phyloP scores from a whole-genome alignment of 139 green algal genomes.

The Chlamydomonas sp. region DNA sequence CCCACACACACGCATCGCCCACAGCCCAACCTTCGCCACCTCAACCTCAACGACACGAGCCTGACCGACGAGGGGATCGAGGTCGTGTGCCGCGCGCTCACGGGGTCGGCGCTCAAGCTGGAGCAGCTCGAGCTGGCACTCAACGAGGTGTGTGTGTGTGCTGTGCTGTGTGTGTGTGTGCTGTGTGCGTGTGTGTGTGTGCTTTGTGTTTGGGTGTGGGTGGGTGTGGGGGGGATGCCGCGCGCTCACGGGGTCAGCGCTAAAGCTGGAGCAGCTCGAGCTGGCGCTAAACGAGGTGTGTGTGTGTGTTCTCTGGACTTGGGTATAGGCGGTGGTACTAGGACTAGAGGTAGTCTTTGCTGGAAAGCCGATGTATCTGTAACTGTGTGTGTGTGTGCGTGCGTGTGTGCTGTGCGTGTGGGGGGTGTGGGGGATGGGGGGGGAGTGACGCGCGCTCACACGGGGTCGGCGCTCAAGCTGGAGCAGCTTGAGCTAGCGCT shows the following conservation, averaged over 20 bases:
- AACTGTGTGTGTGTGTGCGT: no score
- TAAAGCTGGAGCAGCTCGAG: conserved; percentile 55
- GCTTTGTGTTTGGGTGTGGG: no score
- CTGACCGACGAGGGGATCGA: conserved; percentile 63
- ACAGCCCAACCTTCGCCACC: conserved; percentile 38
- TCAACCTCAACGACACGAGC: conserved; percentile 77
- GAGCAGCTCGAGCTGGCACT: conserved; percentile 74
- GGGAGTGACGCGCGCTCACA: conserved; percentile 46
- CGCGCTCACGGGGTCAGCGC: conserved; percentile 30
- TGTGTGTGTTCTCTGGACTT: no score
- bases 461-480: conserved; percentile 17
- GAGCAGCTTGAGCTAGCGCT: conserved; percentile 74
- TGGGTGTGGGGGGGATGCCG: conserved; percentile 49
- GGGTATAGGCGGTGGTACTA: no score
- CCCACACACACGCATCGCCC: no score
- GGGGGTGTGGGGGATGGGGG: conserved; percentile 51
- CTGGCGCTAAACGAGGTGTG: conserved; percentile 10
- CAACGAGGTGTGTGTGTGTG: conserved; percentile 65
- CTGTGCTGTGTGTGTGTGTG: no score
- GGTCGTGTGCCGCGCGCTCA: conserved; percentile 45
- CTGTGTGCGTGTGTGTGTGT: conserved; percentile 31
- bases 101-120: conserved; percentile 17
- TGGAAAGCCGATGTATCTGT: no score
- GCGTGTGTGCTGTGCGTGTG: no score
- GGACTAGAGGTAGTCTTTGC: no score